Conservation (phyloP, 257 asterid genomes). For the Solanum okadae region DNA sequence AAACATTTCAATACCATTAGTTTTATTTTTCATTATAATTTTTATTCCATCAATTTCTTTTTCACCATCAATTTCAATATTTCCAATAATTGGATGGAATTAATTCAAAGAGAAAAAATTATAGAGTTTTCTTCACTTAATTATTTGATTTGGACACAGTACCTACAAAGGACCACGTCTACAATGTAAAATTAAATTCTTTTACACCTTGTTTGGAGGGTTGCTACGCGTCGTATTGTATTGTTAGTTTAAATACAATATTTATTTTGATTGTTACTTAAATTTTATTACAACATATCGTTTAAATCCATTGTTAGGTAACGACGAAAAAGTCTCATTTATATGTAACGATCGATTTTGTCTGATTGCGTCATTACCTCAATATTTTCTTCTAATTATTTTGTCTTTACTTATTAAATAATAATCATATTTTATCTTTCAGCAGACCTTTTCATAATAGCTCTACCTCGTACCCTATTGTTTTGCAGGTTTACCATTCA, state of each 20-base stretch:
- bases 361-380: neutral
- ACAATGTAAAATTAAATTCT: neutral
- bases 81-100: constrained; percentile 2
- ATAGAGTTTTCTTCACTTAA: constrained; percentile 9
- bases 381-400: too few relatives aligned
- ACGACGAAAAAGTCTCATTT: neutral
- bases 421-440: neutral
- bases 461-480: neutral
- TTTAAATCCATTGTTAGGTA: neutral
- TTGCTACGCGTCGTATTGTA: neutral
- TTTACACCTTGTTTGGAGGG: neutral
- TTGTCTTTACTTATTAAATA: too few relatives aligned
- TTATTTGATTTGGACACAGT: constrained; percentile 13
- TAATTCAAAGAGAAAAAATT: constrained; percentile 2
- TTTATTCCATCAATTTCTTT: neutral
- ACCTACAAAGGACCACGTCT: neutral
- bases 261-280: too few relatives aligned
- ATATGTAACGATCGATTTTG: too few relatives aligned
- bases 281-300: too few relatives aligned
- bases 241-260: neutral
- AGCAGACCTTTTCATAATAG: neutral
- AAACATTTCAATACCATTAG: constrained; percentile 39
- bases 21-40: constrained; percentile 18
- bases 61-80: neutral
- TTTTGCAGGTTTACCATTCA: neutral